phyloP scores from a whole-genome alignment of 2,329 filamentous ascomycete species.

The Xylariaceae sp. region DNA sequence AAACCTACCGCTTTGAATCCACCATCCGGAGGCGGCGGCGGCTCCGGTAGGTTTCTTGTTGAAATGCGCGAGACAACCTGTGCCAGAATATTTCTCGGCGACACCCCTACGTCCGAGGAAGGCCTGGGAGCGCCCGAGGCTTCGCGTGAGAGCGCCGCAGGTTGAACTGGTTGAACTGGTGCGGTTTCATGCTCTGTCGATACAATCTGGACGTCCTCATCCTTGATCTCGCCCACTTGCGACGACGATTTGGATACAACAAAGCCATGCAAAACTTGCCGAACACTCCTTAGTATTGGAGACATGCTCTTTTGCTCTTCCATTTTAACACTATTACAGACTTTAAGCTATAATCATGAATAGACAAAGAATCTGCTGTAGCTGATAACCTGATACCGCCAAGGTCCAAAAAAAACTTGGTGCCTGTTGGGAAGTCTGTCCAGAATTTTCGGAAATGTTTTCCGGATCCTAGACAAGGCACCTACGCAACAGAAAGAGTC shows the following conservation, averaged over 20 bases:
- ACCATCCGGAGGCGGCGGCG: conserved; percentile 29
- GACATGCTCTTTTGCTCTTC: background rate
- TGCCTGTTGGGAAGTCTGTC: no score
- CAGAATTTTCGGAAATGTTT: background rate
- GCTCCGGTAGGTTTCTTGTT: conserved; percentile 26
- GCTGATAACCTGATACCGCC: background rate
- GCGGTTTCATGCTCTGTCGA: background rate
- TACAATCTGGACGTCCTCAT: background rate
- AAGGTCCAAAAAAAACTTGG: no score
- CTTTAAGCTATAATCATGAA: background rate
- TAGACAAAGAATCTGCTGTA: background rate
- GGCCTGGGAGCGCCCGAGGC: conserved; percentile 9
- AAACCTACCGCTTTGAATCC: conserved; percentile 24
- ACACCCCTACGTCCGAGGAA: conserved; percentile 23
- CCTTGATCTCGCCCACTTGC: no score
- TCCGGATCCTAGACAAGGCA: background rate
- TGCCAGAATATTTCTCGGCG: conserved; percentile 26
- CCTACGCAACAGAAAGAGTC: no score
- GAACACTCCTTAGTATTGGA: no score
- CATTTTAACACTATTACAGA: background rate
- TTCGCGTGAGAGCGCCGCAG: conserved; percentile 3
- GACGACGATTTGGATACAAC: no score
- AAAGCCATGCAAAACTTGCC: no score
- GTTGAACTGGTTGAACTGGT: background rate
- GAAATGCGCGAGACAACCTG: conserved; percentile 27